Conservation (phyloP, 352 stramenopile genomes). For the Nothophytophthora sp. region DNA sequence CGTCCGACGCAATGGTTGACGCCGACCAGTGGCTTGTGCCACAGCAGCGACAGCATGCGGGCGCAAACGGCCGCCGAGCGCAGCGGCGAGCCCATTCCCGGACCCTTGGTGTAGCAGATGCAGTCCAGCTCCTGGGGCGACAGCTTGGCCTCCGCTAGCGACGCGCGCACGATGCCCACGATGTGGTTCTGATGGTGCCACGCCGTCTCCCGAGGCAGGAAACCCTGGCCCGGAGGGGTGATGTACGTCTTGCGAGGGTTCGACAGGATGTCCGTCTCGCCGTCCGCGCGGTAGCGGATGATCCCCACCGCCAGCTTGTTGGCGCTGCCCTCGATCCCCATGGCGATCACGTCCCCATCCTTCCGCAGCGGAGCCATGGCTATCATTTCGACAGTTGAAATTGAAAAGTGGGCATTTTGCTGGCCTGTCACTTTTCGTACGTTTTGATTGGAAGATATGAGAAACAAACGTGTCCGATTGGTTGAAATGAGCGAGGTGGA, state of each 20-base stretch:
- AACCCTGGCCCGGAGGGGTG: conserved; percentile 96
- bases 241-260: conserved; percentile 99
- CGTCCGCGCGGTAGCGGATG: conserved; percentile 68
- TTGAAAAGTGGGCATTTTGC: too few species aligned
- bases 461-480: conserved; percentile 23
- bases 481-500: conserved; percentile 17
- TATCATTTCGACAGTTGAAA: conserved; percentile 3
- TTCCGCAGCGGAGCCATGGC: conserved; percentile 45
- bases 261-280: conserved; percentile 93
- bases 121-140: conserved; percentile 86
- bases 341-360: conserved; percentile 84
- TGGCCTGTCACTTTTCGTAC: too few species aligned
- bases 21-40: conserved; percentile 94
- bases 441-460: conserved; percentile 13
- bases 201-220: conserved; percentile 98
- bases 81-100: conserved; percentile 98
- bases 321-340: conserved; percentile 98
- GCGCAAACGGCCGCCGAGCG: conserved; percentile 95
- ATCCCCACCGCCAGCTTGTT: conserved; percentile 97
- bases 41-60: conserved; percentile 94
- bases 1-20: conserved; percentile 99
- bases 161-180: conserved; percentile 93
- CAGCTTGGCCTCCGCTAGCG: conserved; percentile 93
- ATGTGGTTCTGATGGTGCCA: conserved; percentile 99
- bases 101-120: conserved; percentile 96